Conservation (phyloP, 1,284 basidiomycete genomes). For the Ustilago vetiveriae region DNA sequence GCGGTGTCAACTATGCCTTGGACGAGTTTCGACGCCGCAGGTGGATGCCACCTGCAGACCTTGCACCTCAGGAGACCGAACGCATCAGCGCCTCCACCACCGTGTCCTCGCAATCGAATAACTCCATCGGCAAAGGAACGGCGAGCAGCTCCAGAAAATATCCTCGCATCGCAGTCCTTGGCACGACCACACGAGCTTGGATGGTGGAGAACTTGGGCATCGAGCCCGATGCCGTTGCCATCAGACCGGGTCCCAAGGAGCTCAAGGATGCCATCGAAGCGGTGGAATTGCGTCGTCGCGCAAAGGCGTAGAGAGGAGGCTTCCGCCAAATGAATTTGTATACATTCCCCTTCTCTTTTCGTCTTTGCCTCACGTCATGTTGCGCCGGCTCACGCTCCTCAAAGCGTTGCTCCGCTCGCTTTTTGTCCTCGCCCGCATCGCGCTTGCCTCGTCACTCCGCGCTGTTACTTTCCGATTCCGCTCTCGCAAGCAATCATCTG, state of each 20-base stretch:
- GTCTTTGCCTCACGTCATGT: no score
- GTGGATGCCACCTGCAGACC: conserved; percentile 51
- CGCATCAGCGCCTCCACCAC: conserved; percentile 13
- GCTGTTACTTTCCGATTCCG: background rate
- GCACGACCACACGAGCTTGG: conserved; percentile 55
- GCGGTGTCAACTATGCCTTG: conserved; percentile 61
- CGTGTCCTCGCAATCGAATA: conserved; percentile 16
- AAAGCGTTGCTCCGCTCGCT: no score
- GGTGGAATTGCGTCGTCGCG: conserved; percentile 45
- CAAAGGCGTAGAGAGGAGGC: conserved; percentile 5
- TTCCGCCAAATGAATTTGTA: no score
- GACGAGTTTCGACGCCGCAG: conserved; percentile 47
- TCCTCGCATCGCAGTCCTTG: conserved; percentile 59
- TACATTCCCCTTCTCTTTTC: no score
- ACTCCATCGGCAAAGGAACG: background rate
- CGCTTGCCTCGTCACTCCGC: background rate
- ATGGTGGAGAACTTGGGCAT: conserved; percentile 52
- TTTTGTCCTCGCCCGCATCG: background rate
- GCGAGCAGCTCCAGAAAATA: conserved; percentile 25
- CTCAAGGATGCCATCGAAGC: conserved; percentile 58
- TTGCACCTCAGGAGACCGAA: background rate
- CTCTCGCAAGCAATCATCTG: background rate
- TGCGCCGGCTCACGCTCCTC: no score
- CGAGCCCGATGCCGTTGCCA: conserved; percentile 59
- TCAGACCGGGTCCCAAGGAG: conserved; percentile 55